A percentile compares a stretch with the other conserved stretches of the same genome.
These are phyloP conservation scores for Rhamnella rubrinervis DNA, from an alignment of 331 rosid genomes.

Conservation along the genomic window DNA sequence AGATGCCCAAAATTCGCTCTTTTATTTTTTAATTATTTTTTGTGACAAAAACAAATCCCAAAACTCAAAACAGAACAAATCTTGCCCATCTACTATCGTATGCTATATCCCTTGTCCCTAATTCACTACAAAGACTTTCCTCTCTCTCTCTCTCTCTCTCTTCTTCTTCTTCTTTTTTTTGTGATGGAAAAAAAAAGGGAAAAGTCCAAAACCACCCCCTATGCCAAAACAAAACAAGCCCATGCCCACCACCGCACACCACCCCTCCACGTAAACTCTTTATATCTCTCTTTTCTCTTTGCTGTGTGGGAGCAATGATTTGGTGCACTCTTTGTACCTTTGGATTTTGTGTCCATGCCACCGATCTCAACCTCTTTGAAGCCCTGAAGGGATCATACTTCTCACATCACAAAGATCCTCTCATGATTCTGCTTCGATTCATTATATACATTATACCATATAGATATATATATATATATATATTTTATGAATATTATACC, in stretches of 20 bases:
- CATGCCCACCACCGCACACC: slow-evolving; percentile 31
- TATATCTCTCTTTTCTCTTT: background rate
- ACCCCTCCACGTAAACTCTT: slow-evolving; percentile 11
- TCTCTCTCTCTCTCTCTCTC: too few relatives aligned
- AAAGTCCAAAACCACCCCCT: slow-evolving; percentile 13
- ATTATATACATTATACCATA: background rate
- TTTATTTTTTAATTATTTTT: slow-evolving; percentile 5
- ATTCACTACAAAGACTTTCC: slow-evolving; percentile 12
- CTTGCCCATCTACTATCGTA: slow-evolving; percentile 49
- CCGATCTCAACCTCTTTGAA: background rate
- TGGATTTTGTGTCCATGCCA: slow-evolving; percentile 46
- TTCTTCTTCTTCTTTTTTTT: too few relatives aligned
- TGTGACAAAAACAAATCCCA: slow-evolving; percentile 42
- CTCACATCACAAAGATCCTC: slow-evolving; percentile 12
- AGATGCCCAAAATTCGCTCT: background rate
- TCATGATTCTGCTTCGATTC: slow-evolving; percentile 8
- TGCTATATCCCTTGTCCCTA: slow-evolving; percentile 32
- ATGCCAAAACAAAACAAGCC: slow-evolving; percentile 58
- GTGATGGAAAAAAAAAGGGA: slow-evolving; percentile 28
- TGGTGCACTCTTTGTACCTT: slow-evolving; percentile 46
- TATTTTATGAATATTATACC: too few relatives aligned
- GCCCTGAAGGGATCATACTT: background rate
- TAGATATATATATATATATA: too few relatives aligned
- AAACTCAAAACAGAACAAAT: slow-evolving; percentile 41
- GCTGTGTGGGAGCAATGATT: slow-evolving; percentile 49